phyloP scores from a whole-genome alignment of 2,329 filamentous ascomycete genomes.

The Colletotrichum sp. region DNA sequence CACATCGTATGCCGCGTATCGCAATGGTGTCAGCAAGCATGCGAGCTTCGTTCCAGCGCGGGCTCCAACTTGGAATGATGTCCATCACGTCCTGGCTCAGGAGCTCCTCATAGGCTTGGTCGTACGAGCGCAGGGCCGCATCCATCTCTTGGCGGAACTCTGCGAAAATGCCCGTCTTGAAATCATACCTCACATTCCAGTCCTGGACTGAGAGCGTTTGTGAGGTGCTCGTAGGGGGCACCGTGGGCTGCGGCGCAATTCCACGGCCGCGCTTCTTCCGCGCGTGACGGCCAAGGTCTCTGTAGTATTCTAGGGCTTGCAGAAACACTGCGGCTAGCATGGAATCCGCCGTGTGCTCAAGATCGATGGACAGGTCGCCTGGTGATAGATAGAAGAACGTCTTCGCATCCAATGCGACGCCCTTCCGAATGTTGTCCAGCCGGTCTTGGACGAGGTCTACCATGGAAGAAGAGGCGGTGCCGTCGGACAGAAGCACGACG shows the following conservation, averaged over 20 bases:
- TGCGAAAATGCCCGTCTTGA: constrained; percentile 88
- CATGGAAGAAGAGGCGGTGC: constrained; percentile 44
- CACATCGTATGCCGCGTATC: constrained; percentile 80
- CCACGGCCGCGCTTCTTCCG: constrained; percentile 86
- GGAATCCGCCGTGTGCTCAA: constrained; percentile 74
- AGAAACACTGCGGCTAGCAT: constrained; percentile 76
- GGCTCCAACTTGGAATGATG: constrained; percentile 86
- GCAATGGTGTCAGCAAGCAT: constrained; percentile 81
- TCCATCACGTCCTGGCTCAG: constrained; percentile 86
- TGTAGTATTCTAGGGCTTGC: constrained; percentile 85
- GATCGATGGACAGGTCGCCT: constrained; percentile 71
- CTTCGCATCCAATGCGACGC: constrained; percentile 81
- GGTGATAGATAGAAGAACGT: constrained; percentile 85
- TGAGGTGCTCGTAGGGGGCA: constrained; percentile 85
- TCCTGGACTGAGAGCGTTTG: constrained; percentile 83
- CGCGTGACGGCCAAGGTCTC: constrained; percentile 90
- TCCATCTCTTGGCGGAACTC: constrained; percentile 96
- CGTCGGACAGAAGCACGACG: constrained; percentile 78
- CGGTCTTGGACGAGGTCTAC: constrained; percentile 72
- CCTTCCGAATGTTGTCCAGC: constrained; percentile 77
- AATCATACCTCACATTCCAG: constrained; percentile 94
- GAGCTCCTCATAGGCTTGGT: constrained; percentile 83
- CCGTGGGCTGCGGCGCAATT: constrained; percentile 77
- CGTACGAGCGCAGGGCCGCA: constrained; percentile 81
- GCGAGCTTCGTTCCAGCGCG: constrained; percentile 92